Base-by-base conservation (phyloP, 1,284 basidiomycete genomes). In the Cutaneotrichosporon dermatis region DNA sequence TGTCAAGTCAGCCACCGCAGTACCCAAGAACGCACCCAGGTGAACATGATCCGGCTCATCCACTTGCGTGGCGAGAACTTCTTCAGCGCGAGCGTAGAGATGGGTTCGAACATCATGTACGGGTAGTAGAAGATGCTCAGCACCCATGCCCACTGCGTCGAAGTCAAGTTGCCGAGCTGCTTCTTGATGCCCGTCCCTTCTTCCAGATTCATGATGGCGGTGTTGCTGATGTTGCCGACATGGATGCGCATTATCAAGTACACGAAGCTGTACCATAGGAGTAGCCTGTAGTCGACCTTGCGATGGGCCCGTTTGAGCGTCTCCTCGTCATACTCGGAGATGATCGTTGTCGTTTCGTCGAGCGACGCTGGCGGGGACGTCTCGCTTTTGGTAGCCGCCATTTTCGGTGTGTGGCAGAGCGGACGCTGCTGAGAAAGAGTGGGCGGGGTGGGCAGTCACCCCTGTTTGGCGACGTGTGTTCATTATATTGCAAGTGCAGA, bases 21-120 rank as follows among this genome's bases (percentile, higher is more conserved):
- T 12, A 12, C 8, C 39, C 12, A 8, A 15, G 8, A n/a, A 44
- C 45, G 9, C 25, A 57, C 55, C 59, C 59, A 60, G 10, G 51
- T 57, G 13, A 60, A 3, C 59, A 60, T 60, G 54, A 60, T 72
- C 35, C 70, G 59, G 25, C 62, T 59, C 57, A 72, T 72, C 70
- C 69, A 70, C 40, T 59, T 65, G 10, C 60, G 60, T 1, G 70
- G 69, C 8, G 64, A 65, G 56, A 69, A 72, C 56, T 59, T 61
- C 59, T 69, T 66, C 44, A 68, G 50, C 16, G 54, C 54, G 13
- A 59, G 42, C 7, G 58, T 59, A 3, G 49, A 52, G 42, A 55
- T 7, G 13, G 58, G 58, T 54, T 59, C 58, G 13, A 52, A 39
- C 35, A 42, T 12, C 58, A 55, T 55, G 49, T 59, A 59, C 6